These are phyloP conservation scores for Yarrowia sp. DNA, from an alignment of 805 yeast genomes.

Conservation along the genomic window DNA sequence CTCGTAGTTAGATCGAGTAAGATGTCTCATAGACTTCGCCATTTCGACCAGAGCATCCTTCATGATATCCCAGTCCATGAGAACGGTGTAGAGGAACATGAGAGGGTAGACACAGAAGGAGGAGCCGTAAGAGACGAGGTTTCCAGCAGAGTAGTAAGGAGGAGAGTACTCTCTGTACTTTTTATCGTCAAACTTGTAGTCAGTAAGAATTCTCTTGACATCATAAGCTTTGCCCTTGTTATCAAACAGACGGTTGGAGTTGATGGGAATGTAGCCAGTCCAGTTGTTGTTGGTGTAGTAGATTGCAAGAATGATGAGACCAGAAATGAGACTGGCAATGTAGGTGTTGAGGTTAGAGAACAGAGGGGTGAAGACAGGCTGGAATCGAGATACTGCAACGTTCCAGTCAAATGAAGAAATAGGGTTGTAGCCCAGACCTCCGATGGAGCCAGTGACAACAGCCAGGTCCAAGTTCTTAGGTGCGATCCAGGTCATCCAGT, in stretches of 20 bases:
- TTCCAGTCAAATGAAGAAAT: conserved; percentile 54
- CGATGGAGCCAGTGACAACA: conserved; percentile 63
- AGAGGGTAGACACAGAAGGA: conserved; percentile 59
- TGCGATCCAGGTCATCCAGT: conserved; percentile 65
- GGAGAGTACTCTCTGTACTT: conserved; percentile 66
- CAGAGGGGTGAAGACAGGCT: conserved; percentile 41
- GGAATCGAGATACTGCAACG: conserved; percentile 45
- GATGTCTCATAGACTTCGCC: conserved; percentile 4
- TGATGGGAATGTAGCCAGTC: conserved; percentile 65
- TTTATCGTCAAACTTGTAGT: conserved; percentile 51
- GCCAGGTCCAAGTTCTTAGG: conserved; percentile 63
- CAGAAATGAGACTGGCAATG: conserved; percentile 41
- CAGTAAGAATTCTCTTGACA: conserved; percentile 55
- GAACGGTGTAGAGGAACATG: conserved; percentile 47
- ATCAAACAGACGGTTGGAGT: conserved; percentile 59
- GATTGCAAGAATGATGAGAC: conserved; percentile 55
- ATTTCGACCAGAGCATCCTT: conserved; percentile 42
- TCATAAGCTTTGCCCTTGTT: conserved; percentile 60
- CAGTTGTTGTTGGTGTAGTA: conserved; percentile 64
- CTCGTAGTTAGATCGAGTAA: conserved; percentile 8
- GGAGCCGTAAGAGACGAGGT: conserved; percentile 56
- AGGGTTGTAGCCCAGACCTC: conserved; percentile 54
- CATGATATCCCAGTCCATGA: conserved; percentile 40
- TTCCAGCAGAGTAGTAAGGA: conserved; percentile 67
- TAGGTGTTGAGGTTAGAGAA: conserved; percentile 40